Conservation (phyloP, 306 rosid genomes). For the Macrotyloma uniflorum region DNA sequence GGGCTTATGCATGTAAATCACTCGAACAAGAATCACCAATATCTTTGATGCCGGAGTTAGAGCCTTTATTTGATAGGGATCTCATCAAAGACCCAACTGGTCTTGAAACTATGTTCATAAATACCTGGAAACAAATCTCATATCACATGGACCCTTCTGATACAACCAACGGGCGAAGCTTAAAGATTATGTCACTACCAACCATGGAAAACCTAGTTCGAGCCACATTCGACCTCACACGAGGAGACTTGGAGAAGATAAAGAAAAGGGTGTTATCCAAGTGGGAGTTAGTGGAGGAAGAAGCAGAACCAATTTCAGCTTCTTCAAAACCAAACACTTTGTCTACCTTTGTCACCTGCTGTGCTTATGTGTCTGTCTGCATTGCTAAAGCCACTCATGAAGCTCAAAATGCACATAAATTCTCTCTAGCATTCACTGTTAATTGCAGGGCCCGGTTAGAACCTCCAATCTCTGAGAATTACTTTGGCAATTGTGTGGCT, state of each 20-base stretch:
- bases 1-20: slow-evolving; percentile 47
- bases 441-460: slow-evolving; percentile 28
- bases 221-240: slow-evolving; percentile 47
- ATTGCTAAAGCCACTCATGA: slow-evolving; percentile 34
- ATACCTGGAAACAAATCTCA: not conserved
- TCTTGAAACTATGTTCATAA: slow-evolving; percentile 8
- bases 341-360: slow-evolving; percentile 45
- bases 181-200: slow-evolving; percentile 26
- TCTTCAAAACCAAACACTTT: slow-evolving; percentile 33
- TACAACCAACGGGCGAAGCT: not conserved
- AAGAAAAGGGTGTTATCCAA: slow-evolving; percentile 32
- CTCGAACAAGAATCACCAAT: not conserved
- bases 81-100: slow-evolving; percentile 44
- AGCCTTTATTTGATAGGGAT: slow-evolving; percentile 48
- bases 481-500: slow-evolving; percentile 39
- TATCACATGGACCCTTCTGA: not conserved
- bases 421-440: not conserved
- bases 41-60: slow-evolving; percentile 34
- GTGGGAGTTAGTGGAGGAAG: slow-evolving; percentile 13
- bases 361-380: slow-evolving; percentile 39
- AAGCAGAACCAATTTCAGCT: not conserved
- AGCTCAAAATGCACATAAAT: not conserved
- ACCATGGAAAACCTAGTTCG: slow-evolving; percentile 29
- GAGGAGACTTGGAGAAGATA: slow-evolving; percentile 38
- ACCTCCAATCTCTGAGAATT: slow-evolving; percentile 33